phyloP scores from a whole-genome alignment of 306 rosid species.

The Pachyrhizus erosus region DNA sequence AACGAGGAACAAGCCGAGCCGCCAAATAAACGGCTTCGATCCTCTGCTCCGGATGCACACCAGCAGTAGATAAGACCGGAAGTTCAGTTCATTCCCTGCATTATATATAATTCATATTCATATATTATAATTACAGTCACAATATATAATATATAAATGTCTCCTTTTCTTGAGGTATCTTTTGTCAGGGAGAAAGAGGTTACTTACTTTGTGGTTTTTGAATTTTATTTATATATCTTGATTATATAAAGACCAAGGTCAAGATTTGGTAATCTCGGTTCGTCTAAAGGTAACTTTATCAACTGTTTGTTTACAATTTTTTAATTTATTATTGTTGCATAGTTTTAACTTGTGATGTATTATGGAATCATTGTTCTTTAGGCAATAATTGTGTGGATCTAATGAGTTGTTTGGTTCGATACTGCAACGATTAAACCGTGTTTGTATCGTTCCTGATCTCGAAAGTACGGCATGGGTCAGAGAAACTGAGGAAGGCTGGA shows the following conservation, averaged over 20 bases:
- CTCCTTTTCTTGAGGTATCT: slow-evolving; percentile 11
- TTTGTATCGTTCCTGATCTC: slow-evolving; percentile 15
- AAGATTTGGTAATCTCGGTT: slow-evolving; percentile 40
- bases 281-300: slow-evolving; percentile 7
- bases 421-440: slow-evolving; percentile 17
- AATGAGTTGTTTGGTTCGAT: background rate
- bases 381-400: background rate
- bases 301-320: background rate
- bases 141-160: background rate
- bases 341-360: background rate
- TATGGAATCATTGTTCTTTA: background rate
- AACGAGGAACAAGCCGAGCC: slow-evolving; percentile 48
- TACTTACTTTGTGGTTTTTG: slow-evolving; percentile 16
- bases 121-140: background rate
- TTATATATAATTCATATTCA: background rate
- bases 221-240: slow-evolving; percentile 17
- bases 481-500: background rate
- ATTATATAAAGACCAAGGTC: slow-evolving; percentile 44
- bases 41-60: slow-evolving; percentile 51
- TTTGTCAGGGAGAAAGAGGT: slow-evolving; percentile 43
- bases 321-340: background rate
- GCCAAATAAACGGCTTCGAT: slow-evolving; percentile 52
- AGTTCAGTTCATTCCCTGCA: background rate
- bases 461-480: background rate
- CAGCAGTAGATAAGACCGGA: slow-evolving; percentile 41